A percentile compares a stretch with the other conserved stretches of the same genome.
phyloP scores from a whole-genome alignment of 2,329 filamentous ascomycete species.

The Penicillium freii region DNA sequence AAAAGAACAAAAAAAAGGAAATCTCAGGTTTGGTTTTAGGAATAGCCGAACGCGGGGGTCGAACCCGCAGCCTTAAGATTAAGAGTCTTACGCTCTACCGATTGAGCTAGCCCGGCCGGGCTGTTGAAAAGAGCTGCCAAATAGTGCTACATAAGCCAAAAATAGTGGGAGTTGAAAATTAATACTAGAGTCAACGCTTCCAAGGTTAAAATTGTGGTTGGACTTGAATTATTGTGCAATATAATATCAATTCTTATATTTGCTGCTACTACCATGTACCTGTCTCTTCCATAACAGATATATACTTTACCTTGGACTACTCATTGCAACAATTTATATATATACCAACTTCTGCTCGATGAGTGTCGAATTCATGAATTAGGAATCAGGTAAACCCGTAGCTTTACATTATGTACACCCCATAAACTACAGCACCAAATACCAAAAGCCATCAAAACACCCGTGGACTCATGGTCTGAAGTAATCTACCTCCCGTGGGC shows the following conservation, averaged over 20 bases:
- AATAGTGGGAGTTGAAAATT: no score
- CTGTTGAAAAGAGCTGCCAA: not conserved
- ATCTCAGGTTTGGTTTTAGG: conserved; percentile 18
- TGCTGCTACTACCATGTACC: not conserved
- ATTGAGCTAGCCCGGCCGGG: conserved; percentile 49
- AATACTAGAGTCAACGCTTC: no score
- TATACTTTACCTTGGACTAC: not conserved
- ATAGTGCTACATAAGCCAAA: not conserved
- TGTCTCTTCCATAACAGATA: not conserved
- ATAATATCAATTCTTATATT: not conserved
- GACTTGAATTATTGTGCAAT: not conserved
- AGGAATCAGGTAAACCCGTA: fast-evolving
- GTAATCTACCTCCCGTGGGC: not conserved
- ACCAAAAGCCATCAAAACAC: not conserved
- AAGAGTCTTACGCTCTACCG: conserved; percentile 39
- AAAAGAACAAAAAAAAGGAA: conserved; percentile 9
- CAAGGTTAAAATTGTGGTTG: not conserved
- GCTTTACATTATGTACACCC: fast-evolving
- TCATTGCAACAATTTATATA: no score
- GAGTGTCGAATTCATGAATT: not conserved
- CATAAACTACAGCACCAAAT: not conserved
- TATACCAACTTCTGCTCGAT: not conserved
- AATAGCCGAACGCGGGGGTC: conserved; percentile 44
- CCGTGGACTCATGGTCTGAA: no score
- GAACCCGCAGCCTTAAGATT: conserved; percentile 42